Evolutionary conservation across 2,329 filamentous ascomycete species (phyloP), one percentile per base, ranked within the genome.

Genomic region (Fusarium pininemorale): DNA sequence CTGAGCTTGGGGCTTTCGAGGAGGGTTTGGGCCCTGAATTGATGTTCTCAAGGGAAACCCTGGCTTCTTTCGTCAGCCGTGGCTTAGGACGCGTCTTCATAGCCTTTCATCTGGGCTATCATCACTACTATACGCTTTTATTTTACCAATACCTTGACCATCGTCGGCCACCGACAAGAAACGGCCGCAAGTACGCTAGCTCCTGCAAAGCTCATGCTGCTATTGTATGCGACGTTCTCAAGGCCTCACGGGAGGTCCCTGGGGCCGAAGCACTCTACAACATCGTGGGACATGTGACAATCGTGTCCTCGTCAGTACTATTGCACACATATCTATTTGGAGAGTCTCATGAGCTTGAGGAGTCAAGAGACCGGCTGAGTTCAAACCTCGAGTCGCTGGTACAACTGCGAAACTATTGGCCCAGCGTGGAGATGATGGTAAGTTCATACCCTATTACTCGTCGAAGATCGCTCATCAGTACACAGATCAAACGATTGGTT

Each of bases 91-190:
- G 80, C 12, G 73, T 79, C 7, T 82, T 82, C 48, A 63, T 82
- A 4, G 81, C 81, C 26, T 79, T 82, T 47, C 81, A 82, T 70
- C 66, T 82, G 4, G 81, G 81, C 20, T 81, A 79, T 41, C 79
- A 82, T 24, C 80, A 82, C 48, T 82, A 82, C 57, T 76, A 70
- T 12, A 82, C 79, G 13, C 67, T 82, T 1, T 66, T 82, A 0
- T 82, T 79, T 37, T 82, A 82, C 63, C 79, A 79, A 28, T 82
- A 82, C 44, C 75, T 82, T 7, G 81, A 82, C 41, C 77, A 78
- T 20, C 75, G 79, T 2, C 75, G 80, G 16, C 77, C 78, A 3
- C 60, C 71, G 0, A 81, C 78, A 2, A 64, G 47, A 15, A 81
- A 81, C 44, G 76, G 77, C 11, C 77, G 69, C 15, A 76, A 72